phyloP scores from a whole-genome alignment of 2,329 filamentous ascomycete genomes.

The Mariannaea elegans region DNA sequence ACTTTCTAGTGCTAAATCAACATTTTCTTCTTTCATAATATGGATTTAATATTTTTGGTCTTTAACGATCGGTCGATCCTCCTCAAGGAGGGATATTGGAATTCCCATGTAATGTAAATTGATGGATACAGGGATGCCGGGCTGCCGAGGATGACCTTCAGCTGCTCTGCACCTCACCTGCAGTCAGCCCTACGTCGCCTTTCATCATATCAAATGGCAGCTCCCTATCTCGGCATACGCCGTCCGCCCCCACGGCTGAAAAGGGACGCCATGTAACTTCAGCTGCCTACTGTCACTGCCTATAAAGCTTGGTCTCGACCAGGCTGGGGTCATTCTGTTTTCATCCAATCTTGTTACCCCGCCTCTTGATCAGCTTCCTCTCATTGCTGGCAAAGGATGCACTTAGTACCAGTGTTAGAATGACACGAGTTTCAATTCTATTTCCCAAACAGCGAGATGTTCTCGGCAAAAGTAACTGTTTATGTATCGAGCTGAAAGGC shows the following conservation, averaged over 20 bases:
- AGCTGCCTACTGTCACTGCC: background rate
- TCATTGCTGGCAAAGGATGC: background rate
- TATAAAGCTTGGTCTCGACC: background rate
- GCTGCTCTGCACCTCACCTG: too few species aligned
- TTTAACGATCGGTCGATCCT: too few species aligned
- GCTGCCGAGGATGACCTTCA: too few species aligned
- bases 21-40: background rate
- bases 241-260: background rate
- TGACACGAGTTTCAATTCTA: background rate
- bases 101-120: too few species aligned
- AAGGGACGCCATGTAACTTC: background rate
- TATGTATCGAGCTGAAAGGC: background rate
- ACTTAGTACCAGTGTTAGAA: background rate
- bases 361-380: background rate
- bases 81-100: too few species aligned
- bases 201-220: background rate
- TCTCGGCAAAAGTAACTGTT: background rate
- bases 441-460: background rate
- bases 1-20: background rate
- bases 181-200: background rate
- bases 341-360: background rate
- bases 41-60: too few species aligned
- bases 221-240: background rate
- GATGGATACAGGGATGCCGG: too few species aligned
- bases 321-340: background rate